Base-by-base conservation (phyloP, 2,329 filamentous ascomycete species). In the Monosporascus sp. region DNA sequence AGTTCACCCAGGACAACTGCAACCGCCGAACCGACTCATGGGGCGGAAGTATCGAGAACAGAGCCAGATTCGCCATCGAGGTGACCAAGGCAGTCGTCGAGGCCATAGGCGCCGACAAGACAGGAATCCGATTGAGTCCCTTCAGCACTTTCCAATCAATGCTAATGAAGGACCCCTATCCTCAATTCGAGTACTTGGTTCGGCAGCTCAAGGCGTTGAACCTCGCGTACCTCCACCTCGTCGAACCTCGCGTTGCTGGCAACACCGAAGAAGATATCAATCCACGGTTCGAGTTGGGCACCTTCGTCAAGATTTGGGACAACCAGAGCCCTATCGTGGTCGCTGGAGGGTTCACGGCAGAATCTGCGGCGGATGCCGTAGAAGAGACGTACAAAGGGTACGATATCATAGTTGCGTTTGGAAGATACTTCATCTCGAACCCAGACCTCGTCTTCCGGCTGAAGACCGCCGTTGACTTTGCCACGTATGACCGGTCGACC, bases 71-170 rank as follows among this genome's bases (percentile, higher is more conserved):
- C 54, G 73, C 69, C 0, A 53, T 83, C 8, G 81, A 84, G 58
- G 75, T 81, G 15, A 68, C 76, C 2, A 72, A 77, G 50, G 79
- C 80, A 2, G 75, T 84, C 15, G 69, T 71, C 3, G 68, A 69
- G 0, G 81, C 80, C 6, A 66, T 84, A n/a, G 81, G 80, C 3
- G 68, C 73, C 0, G 70, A 81, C 11, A 68, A 68, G 52, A 70
- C 71, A 17, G 76, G 71, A 20, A 78, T 83, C 48, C 72, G 82
- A 5, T 61, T 85, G 15, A 75, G 70, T 6, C 81, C 81, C 0
- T 84, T 76, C 65, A 76, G 73, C 48, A 68, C 70, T 3, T 85
- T 80, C 68, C 80, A 85, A 55, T 74, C 73, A 41, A 81, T 85
- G 81, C 68, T 69, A 34, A 83, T 83, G 78, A 61, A 65, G 1